Evolutionary conservation across 352 stramenopile genomes (phyloP), one percentile per base, ranked within the genome.

Genomic region (Globisporangium iwayamae): DNA sequence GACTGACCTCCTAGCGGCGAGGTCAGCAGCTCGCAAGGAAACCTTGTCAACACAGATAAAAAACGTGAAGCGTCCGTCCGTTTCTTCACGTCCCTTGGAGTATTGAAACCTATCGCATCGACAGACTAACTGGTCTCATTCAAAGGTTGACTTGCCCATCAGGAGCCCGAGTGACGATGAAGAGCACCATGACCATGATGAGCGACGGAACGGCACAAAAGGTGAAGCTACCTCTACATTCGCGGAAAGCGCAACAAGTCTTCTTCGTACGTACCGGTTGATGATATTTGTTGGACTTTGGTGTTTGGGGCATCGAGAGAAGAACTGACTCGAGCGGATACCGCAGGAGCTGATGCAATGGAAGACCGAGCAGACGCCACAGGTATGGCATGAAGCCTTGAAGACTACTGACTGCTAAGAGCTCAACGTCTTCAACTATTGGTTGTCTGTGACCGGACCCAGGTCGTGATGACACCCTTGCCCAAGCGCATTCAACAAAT

Each of bases 201-300:
- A 11, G 11, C 11, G 13, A n/a, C 25, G 25, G 25, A 14, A 16
- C 8, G 7, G 32, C 20, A 56, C 10, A 11, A 25, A 10, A 39
- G 1, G 41, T 14, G 5, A 51, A 60, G 45, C 62, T 81, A 14
- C 71, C 73, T 2, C 60, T 79, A 28, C 75, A 81, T 48, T 65
- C 71, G 1, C 67, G 73, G 2, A 61, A 66, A 54, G 46, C 62
- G 16, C 73, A 81, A 39, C 73, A 81, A 32, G 60, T 79, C 36
- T 76, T 84, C 39, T 66, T 71, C 32, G 72, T 79, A 22, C 6
- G 58, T 52, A 2, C 25, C 25, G 25, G 25, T 28, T 28, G 25
- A 28, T 28, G 25, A 2, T 28, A 28, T 28, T 2, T 28, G 25
- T 28, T 28, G 25, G 25, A 2, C 25, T 28, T 28, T 28, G 25